phyloP scores from a whole-genome alignment of 805 yeast genomes.

The Candida oleophila region DNA sequence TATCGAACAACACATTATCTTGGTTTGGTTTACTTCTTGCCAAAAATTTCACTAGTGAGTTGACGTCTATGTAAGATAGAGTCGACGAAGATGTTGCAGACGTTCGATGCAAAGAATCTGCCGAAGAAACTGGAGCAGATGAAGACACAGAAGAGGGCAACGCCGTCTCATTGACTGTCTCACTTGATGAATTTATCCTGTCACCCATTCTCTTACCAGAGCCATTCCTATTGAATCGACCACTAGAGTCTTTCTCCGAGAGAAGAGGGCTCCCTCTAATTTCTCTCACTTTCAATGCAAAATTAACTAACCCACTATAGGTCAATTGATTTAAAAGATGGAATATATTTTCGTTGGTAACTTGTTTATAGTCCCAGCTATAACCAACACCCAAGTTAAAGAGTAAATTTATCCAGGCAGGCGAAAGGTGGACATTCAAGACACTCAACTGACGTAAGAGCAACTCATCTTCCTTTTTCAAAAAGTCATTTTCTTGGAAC shows the following conservation, averaged over 20 bases:
- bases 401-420: slow-evolving; percentile 53
- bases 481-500: not conserved
- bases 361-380: slow-evolving; percentile 45
- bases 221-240: slow-evolving; percentile 11
- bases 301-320: slow-evolving; percentile 32
- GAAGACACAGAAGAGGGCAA: not conserved
- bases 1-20: slow-evolving; percentile 7
- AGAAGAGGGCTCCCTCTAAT: slow-evolving; percentile 17
- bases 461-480: slow-evolving; percentile 20
- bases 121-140: not conserved
- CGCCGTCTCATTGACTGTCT: not conserved
- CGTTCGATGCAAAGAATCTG: not conserved
- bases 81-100: not conserved
- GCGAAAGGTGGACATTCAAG: slow-evolving; percentile 32
- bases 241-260: not conserved
- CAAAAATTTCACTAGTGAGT: slow-evolving; percentile 5
- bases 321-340: slow-evolving; percentile 42
- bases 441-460: slow-evolving; percentile 38
- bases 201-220: not conserved
- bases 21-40: not conserved
- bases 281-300: slow-evolving; percentile 35
- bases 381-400: slow-evolving; percentile 46
- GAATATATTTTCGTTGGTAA: slow-evolving; percentile 31
- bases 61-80: slow-evolving; percentile 6
- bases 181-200: not conserved